Percentiles rank a stretch among this genome's conserved stretches.
phyloP scores from a whole-genome alignment of 2,329 filamentous ascomycete genomes.

The Xylariales sp. region DNA sequence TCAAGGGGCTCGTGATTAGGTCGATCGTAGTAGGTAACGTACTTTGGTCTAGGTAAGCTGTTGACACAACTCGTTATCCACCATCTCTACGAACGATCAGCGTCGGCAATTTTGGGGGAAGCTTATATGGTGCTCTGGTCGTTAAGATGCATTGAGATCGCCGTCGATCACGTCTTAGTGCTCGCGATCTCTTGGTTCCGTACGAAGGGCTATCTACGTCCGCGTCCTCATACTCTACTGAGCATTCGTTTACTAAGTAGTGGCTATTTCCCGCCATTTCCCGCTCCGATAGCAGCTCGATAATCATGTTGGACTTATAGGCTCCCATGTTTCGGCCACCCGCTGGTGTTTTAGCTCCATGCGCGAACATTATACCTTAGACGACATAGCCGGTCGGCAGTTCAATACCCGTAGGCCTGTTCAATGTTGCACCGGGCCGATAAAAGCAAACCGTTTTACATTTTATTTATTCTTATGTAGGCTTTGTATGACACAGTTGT shows the following conservation, averaged over 20 bases:
- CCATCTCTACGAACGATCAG: too few relatives aligned
- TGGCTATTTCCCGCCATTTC: neutral
- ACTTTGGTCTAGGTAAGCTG: too few relatives aligned
- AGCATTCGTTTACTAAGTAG: neutral
- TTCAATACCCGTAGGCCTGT: conserved; percentile 23
- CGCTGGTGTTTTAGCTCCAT: conserved; percentile 25
- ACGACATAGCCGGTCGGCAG: conserved; percentile 10
- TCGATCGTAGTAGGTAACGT: neutral
- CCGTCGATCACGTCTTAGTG: conserved; percentile 3
- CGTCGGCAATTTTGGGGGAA: too few relatives aligned
- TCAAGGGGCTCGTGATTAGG: neutral
- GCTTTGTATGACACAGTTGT: neutral
- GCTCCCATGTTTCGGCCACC: conserved; percentile 15
- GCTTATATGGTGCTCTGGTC: neutral
- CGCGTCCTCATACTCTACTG: neutral
- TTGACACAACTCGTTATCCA: too few relatives aligned
- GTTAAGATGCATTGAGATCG: conserved; percentile 6
- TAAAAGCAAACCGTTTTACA: neutral
- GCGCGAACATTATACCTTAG: neutral
- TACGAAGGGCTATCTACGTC: neutral
- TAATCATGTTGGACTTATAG: neutral
- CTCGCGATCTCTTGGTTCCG: neutral
- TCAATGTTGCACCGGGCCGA: neutral
- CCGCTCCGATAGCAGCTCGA: neutral
- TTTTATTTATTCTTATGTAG: neutral